Percentiles rank a stretch among this genome's conserved stretches.
Evolutionary conservation across 2,329 filamentous ascomycete species (phyloP).

Genomic region (Aureobasidium sp.): DNA sequence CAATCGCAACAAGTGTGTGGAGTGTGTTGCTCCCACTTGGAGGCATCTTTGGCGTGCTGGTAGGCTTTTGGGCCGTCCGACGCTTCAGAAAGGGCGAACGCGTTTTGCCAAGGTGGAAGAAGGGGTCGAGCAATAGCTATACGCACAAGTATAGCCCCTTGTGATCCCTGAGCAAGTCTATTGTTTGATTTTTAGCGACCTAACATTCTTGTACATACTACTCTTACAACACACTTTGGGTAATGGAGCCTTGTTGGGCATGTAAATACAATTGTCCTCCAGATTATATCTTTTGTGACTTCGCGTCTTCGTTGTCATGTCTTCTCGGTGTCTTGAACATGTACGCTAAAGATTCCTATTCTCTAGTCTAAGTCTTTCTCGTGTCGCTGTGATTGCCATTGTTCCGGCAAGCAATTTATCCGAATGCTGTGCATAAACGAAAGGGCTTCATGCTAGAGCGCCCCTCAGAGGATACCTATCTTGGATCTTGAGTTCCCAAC

Average conservation of each 20-base stretch:
- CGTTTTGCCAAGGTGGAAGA: neutral
- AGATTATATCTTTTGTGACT: neutral
- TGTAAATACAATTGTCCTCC: neutral
- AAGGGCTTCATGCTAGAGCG: no score
- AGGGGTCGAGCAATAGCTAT: neutral
- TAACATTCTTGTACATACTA: constrained; percentile 3
- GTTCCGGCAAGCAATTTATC: no score
- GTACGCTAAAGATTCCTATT: no score
- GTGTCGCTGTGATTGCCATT: no score
- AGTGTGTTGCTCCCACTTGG: neutral
- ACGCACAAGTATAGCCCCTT: constrained; percentile 5
- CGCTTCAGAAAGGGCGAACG: neutral
- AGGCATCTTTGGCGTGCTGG: neutral
- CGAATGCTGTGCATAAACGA: no score
- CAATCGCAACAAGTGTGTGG: neutral
- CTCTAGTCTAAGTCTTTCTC: no score
- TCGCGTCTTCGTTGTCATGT: neutral
- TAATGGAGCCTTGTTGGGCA: neutral
- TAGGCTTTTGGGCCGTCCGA: neutral
- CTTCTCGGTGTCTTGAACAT: neutral
- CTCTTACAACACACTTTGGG: neutral
- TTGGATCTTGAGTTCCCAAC: no score
- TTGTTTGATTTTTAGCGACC: neutral
- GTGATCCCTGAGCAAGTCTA: neutral
- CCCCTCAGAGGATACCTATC: no score